Evolutionary conservation across 2,329 filamentous ascomycete genomes (phyloP), one percentile per base, ranked within the genome.

Genomic region (Huntiella omanensis): DNA sequence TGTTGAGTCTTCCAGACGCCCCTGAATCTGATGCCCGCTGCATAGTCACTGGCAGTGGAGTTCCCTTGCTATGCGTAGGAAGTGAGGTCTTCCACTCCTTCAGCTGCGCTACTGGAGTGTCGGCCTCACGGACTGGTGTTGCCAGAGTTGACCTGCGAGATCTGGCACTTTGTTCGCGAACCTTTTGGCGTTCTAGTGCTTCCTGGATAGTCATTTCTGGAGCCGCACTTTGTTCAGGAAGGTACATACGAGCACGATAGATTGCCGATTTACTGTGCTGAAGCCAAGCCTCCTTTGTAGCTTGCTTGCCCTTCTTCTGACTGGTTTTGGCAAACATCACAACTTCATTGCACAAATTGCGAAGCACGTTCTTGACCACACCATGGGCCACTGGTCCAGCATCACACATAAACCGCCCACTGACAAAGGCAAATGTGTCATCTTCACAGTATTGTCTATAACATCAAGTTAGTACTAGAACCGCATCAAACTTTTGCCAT

Each of bases 371-470:
- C 40, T 47, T 46, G 32, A 49, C 32, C 13, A 49, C 40, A 19
- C 44, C 40, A 34, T 40, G 43, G 28, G 40, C 43, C 5, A 49
- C 44, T 10, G 48, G 41, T 28, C 15, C 37, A 7, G 43, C 36
- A 40, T 49, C 48, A 4, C 38, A 42, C 48, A 49, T 49, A 34
- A 49, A 49, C 4, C 44, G 43, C 11, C 48, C 48, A 34, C 48
- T 47, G 33, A 49, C 34, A 41, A 49, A 49, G 3, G 44, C 44
- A 40, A 49, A 49, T 2, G 36, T 46, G 28, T 49, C 40, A 36
- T 49, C 48, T 12, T 49, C 44, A 33, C 36, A 43, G 19, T 33
- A 49, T 19, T 49, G 33, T 33, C 48, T 49, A 22, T 3, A 41
- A 7, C 8, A 19, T 28, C 7, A 40, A 28, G 15, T 40, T 2